phyloP scores from a whole-genome alignment of 1,139 yeast species.

The Candida glucosophila region DNA sequence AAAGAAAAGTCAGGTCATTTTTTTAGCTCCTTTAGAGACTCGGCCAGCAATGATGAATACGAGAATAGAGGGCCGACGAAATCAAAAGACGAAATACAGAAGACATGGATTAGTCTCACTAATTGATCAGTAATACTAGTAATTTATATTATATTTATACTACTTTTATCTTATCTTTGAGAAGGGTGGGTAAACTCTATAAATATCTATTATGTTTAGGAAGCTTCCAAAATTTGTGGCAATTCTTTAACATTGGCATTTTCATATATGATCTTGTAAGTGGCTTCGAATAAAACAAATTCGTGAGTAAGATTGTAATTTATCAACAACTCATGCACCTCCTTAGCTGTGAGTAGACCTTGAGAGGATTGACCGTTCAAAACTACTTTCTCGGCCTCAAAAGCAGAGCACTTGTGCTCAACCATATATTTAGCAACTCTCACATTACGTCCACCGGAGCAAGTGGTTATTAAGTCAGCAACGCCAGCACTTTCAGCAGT shows the following conservation, averaged over 20 bases:
- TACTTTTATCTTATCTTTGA: too few relatives aligned
- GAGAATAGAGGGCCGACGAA: too few relatives aligned
- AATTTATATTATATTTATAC: too few relatives aligned
- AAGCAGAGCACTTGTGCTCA: constrained; percentile 58
- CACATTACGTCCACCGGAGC: constrained; percentile 94
- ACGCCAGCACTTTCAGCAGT: constrained; percentile 93
- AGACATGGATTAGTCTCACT: too few relatives aligned
- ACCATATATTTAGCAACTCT: constrained; percentile 79
- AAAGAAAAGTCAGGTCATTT: too few relatives aligned
- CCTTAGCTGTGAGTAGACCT: constrained; percentile 82
- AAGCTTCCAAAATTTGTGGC: constrained; percentile 49
- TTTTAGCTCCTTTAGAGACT: too few relatives aligned
- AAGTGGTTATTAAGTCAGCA: constrained; percentile 92
- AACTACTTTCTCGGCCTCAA: constrained; percentile 72
- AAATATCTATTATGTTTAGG: too few relatives aligned
- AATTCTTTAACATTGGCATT: constrained; percentile 55
- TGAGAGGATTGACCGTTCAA: constrained; percentile 93
- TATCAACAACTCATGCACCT: constrained; percentile 76
- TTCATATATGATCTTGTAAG: constrained; percentile 74
- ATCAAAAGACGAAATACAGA: too few relatives aligned
- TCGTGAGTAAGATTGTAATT: constrained; percentile 53
- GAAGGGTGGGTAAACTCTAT: too few relatives aligned
- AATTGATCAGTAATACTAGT: too few relatives aligned
- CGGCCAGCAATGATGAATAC: too few relatives aligned
- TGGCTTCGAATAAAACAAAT: constrained; percentile 83